A percentile compares a stretch with the other conserved stretches of the same genome.
Evolutionary conservation across 768 basidiomycete genomes (phyloP).

Genomic region (Crepidotus variabilis): DNA sequence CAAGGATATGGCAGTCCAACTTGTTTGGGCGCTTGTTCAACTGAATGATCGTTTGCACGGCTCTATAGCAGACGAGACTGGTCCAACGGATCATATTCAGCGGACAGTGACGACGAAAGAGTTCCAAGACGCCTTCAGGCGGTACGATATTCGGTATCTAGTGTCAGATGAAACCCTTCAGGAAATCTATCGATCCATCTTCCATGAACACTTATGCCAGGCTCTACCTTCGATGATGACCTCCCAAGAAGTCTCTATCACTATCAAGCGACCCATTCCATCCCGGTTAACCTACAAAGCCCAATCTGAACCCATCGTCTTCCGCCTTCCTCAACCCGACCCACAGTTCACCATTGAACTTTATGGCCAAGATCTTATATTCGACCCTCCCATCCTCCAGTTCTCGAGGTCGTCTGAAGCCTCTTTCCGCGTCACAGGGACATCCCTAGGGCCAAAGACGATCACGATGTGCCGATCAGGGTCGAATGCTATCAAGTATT

Average conservation of each 20-base stretch:
- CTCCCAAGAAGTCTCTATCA: constrained; percentile 52
- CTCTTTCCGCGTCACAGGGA: constrained; percentile 90
- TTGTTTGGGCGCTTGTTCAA: constrained; percentile 80
- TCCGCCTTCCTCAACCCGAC: constrained; percentile 84
- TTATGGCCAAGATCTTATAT: constrained; percentile 81
- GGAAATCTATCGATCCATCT: constrained; percentile 77
- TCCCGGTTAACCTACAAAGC: constrained; percentile 79
- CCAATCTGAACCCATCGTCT: constrained; percentile 83
- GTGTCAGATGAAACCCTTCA: constrained; percentile 75
- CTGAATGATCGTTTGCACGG: constrained; percentile 87
- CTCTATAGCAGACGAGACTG: constrained; percentile 58
- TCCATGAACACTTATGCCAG: constrained; percentile 67
- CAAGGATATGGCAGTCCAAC: constrained; percentile 71
- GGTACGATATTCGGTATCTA: constrained; percentile 65
- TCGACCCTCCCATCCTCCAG: constrained; percentile 81
- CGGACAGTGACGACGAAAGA: constrained; percentile 68
- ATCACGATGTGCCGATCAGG: constrained; percentile 85
- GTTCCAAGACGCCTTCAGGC: constrained; percentile 81
- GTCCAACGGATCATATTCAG: constrained; percentile 48
- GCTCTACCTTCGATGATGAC: constrained; percentile 46
- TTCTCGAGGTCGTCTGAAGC: constrained; percentile 78
- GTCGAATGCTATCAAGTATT: constrained; percentile 77
- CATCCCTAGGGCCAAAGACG: constrained; percentile 74
- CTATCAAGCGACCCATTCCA: constrained; percentile 73
- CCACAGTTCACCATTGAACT: constrained; percentile 79